Evolutionary conservation across 2,329 filamentous ascomycete species (phyloP).

Genomic region (Pleoardoris graminearum): DNA sequence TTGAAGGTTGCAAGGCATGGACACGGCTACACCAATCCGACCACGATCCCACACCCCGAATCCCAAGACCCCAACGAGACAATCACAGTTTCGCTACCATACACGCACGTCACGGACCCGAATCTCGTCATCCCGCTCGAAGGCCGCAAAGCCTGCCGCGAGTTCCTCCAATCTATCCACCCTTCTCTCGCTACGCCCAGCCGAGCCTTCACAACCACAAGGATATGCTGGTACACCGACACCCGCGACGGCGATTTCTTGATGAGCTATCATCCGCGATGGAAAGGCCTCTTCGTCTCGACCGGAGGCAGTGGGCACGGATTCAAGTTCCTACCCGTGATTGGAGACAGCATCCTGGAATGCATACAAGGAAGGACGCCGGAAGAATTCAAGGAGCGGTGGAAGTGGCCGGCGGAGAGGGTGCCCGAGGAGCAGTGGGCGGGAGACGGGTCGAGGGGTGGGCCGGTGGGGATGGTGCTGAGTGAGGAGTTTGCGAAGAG

Average conservation of each 20-base stretch:
- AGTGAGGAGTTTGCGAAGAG: constrained; percentile 48
- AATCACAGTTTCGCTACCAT: constrained; percentile 54
- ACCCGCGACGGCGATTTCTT: constrained; percentile 60
- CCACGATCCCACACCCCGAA: constrained; percentile 53
- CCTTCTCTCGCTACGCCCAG: constrained; percentile 37
- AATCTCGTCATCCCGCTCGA: constrained; percentile 38
- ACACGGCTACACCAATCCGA: constrained; percentile 55
- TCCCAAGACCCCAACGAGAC: constrained; percentile 32
- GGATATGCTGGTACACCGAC: constrained; percentile 62
- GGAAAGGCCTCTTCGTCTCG: constrained; percentile 59
- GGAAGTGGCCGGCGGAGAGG: constrained; percentile 55
- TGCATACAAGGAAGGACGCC: constrained; percentile 50
- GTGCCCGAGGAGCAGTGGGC: constrained; percentile 42
- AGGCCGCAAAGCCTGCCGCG: constrained; percentile 35
- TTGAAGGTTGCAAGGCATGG: constrained; percentile 57
- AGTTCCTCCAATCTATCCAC: constrained; percentile 36
- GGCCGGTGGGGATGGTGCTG: constrained; percentile 43
- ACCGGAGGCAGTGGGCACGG: constrained; percentile 65
- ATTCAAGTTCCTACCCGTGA: constrained; percentile 64
- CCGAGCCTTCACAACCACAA: constrained; percentile 52
- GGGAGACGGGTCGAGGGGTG: constrained; percentile 46
- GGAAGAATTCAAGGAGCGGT: constrained; percentile 64
- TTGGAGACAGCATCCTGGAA: constrained; percentile 60
- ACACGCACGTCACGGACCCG: constrained; percentile 57
- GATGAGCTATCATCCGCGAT: constrained; percentile 56